Base-by-base conservation (phyloP, 768 basidiomycete species). In the Leccinum truebloodii region DNA sequence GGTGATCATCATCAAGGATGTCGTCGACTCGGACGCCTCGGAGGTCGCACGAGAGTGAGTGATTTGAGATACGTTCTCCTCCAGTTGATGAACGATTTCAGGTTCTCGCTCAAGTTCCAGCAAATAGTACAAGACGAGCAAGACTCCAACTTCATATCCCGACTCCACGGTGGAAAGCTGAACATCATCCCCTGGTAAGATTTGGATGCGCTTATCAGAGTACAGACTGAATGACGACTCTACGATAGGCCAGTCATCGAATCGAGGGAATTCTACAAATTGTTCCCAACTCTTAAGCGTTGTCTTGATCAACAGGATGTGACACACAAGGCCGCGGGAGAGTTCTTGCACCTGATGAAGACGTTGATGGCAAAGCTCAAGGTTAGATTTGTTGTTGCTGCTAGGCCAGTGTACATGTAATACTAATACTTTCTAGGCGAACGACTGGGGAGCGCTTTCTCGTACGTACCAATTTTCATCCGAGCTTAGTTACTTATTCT, bases 1-100 rank as follows among this genome's bases (percentile, higher is more conserved):
- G 13, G 78, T 79, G 7, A 86, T 87, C 62, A 85, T 87, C 54
- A 86, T 87, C 68, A 88, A 87, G 81, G 86, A 87, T 52, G 86
- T 88, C 12, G 78, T 85, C 5, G 86, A 87, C 52, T 79, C 83
- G 0, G 86, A 87, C 65, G 84, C 80, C 65, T 69, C 68, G 0
- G 86, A 87, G 54, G 85, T 87, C 35, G 80, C 78, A 7, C 72
- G 79, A 66, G 86, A 87, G 86, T 86, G 63, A 64, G 83, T 39
- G 3, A 8, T 22, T 26, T 52, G 13, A 30, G 18, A 57, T 37
- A 46, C 35, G 0, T 1, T 24, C 14, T 20, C 28, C 8, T 53
- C 5, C 10, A 4, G 9, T 4, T 54, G 10, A 61, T 16, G 4
- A 18, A 7, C 1, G 1, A 54, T 54, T 20, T 8, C 53, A 87